phyloP scores from a whole-genome alignment of 306 rosid species.

The Psophocarpus tetragonolobus region DNA sequence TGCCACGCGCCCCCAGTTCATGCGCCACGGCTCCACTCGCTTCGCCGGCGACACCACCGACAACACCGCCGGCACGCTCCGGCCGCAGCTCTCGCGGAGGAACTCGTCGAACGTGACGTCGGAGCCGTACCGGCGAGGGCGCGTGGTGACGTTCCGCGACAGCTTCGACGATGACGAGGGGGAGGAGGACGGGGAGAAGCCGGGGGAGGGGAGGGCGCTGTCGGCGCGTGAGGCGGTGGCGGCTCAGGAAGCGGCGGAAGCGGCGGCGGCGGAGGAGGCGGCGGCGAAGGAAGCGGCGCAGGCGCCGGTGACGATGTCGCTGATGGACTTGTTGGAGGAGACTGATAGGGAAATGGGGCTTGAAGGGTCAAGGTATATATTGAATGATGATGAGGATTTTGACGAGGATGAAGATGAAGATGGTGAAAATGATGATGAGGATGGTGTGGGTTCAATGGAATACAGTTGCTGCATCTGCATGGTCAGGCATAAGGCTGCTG shows the following conservation, averaged over 20 bases:
- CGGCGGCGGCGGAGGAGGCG: background rate
- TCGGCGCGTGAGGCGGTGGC: constrained; percentile 47
- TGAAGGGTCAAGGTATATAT: constrained; percentile 49
- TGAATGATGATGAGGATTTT: constrained; percentile 49
- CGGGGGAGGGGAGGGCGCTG: constrained; percentile 31
- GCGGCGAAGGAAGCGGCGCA: background rate
- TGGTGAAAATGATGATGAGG: constrained; percentile 4
- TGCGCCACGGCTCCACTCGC: constrained; percentile 32
- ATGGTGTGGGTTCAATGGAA: constrained; percentile 42
- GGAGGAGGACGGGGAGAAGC: background rate
- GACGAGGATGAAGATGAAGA: constrained; percentile 34
- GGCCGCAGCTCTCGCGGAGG: constrained; percentile 41
- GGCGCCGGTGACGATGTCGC: constrained; percentile 62
- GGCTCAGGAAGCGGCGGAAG: constrained; percentile 44
- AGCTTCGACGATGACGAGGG: constrained; percentile 35
- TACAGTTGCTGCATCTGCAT: constrained; percentile 77
- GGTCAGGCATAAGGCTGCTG: constrained; percentile 76
- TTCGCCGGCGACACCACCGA: background rate
- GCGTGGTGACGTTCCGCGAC: constrained; percentile 28
- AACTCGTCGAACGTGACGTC: constrained; percentile 35
- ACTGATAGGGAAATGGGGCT: constrained; percentile 72
- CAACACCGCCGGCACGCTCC: constrained; percentile 11
- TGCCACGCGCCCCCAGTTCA: background rate
- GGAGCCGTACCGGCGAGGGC: constrained; percentile 34
- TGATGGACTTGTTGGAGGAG: constrained; percentile 87